Percentiles rank a stretch among this genome's conserved stretches.
These are phyloP conservation scores for Pilaira anomala DNA, from an alignment of 192 early-diverging fungal genomes.

Conservation along the genomic window DNA sequence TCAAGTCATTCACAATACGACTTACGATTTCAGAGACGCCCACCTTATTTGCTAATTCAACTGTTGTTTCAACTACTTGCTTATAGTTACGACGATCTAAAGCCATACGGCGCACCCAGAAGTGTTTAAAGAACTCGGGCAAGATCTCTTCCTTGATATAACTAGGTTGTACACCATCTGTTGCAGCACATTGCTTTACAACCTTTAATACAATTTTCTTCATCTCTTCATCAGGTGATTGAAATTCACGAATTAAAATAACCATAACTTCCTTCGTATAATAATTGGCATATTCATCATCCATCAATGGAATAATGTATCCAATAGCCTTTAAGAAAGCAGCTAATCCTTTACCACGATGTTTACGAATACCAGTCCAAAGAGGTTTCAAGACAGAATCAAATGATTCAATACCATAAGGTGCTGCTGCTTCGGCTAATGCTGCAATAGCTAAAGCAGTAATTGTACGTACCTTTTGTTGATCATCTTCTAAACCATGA, in stretches of 20 bases:
- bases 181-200: slow-evolving; percentile 92
- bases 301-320: slow-evolving; percentile 97
- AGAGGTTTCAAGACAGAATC: slow-evolving; percentile 86
- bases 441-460: slow-evolving; percentile 93
- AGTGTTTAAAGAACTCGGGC: slow-evolving; percentile 92
- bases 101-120: slow-evolving; percentile 98
- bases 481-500: slow-evolving; percentile 91
- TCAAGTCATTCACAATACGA: slow-evolving; percentile 86
- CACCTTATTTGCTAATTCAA: slow-evolving; percentile 89
- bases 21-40: slow-evolving; percentile 89
- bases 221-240: slow-evolving; percentile 98
- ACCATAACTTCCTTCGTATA: slow-evolving; percentile 94
- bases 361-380: slow-evolving; percentile 90
- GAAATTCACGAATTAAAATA: slow-evolving; percentile 92
- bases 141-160: slow-evolving; percentile 91
- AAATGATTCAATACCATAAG: slow-evolving; percentile 99
- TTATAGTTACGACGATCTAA: slow-evolving; percentile 90
- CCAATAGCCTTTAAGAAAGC: slow-evolving; percentile 99
- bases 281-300: slow-evolving; percentile 88
- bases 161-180: slow-evolving; percentile 82
- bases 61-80: slow-evolving; percentile 95
- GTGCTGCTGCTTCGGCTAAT: slow-evolving; percentile 93
- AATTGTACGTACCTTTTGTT: slow-evolving; percentile 94
- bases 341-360: slow-evolving; percentile 93
- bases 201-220: slow-evolving; percentile 98